Conservation (phyloP, 805 yeast genomes). For the Candida andamanensis region DNA sequence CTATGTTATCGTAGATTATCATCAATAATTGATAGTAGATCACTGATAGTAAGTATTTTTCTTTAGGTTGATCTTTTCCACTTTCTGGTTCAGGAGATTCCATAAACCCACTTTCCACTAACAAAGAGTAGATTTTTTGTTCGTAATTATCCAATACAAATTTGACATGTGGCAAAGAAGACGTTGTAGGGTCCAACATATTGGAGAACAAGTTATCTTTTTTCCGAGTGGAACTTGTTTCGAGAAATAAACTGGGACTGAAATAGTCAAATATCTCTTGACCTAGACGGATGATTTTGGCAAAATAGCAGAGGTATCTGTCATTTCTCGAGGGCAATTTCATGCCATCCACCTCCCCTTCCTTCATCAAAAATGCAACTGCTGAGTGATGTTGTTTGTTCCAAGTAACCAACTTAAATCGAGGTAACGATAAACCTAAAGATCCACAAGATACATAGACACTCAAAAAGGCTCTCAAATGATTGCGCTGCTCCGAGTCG, state of each 20-base stretch:
- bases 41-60: slow-evolving; percentile 35
- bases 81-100: slow-evolving; percentile 13
- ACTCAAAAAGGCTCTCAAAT: slow-evolving; percentile 40
- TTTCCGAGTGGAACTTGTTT: slow-evolving; percentile 7
- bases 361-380: slow-evolving; percentile 10
- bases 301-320: slow-evolving; percentile 39
- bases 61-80: slow-evolving; percentile 22
- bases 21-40: slow-evolving; percentile 47
- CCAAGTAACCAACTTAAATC: slow-evolving; percentile 49
- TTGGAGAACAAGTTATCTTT: slow-evolving; percentile 10
- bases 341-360: slow-evolving; percentile 14
- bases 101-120: slow-evolving; percentile 37
- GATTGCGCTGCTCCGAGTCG: slow-evolving; percentile 19
- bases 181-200: slow-evolving; percentile 11
- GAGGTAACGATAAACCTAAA: slow-evolving; percentile 45
- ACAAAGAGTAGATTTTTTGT: slow-evolving; percentile 32
- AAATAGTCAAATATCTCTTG: slow-evolving; percentile 44
- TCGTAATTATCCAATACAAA: slow-evolving; percentile 36
- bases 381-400: slow-evolving; percentile 38
- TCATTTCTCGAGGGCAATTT: slow-evolving; percentile 26
- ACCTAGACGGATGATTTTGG: slow-evolving; percentile 43
- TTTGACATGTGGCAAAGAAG: slow-evolving; percentile 12
- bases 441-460: slow-evolving; percentile 50
- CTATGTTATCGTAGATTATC: slow-evolving; percentile 49
- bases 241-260: slow-evolving; percentile 18